phyloP scores from a whole-genome alignment of 1,139 yeast species.

The Nakaseomyces nivariensis region DNA sequence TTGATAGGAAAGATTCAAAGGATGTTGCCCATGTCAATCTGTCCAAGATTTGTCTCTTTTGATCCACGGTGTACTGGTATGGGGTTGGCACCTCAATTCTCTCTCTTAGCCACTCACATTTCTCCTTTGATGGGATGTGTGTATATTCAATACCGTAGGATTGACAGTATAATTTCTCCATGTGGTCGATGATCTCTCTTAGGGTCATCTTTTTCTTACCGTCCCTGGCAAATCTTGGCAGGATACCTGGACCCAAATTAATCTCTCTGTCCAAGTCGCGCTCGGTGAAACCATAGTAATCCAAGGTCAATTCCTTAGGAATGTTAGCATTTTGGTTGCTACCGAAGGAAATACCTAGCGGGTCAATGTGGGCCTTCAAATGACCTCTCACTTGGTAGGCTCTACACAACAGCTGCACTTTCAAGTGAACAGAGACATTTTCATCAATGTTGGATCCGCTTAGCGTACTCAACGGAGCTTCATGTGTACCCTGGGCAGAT shows the following conservation, averaged over 20 bases:
- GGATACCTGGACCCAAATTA: conserved; percentile 92
- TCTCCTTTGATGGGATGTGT: conserved; percentile 90
- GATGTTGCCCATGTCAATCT: conserved; percentile 95
- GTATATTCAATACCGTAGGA: conserved; percentile 90
- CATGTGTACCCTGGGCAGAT: conserved; percentile 42
- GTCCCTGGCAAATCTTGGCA: conserved; percentile 74
- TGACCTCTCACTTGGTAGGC: conserved; percentile 99
- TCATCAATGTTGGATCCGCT: conserved; percentile 34
- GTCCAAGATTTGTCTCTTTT: conserved; percentile 93
- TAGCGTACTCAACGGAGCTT: conserved; percentile 42
- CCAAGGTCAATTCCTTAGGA: conserved; percentile 85
- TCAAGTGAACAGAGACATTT: conserved; percentile 80
- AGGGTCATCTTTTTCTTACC: conserved; percentile 61
- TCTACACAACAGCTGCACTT: conserved; percentile 90
- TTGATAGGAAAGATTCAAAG: conserved; percentile 82
- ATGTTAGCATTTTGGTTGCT: conserved; percentile 41
- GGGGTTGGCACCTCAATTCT: conserved; percentile 90
- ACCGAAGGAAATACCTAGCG: conserved; percentile 81
- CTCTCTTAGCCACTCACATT: conserved; percentile 98
- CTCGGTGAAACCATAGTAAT: conserved; percentile 83
- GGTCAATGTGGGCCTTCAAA: conserved; percentile 90
- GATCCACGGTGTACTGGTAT: conserved; percentile 71
- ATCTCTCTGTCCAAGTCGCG: conserved; percentile 75
- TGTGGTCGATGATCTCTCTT: conserved; percentile 63
- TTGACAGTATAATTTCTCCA: conserved; percentile 82